Conservation (phyloP, 768 basidiomycete genomes). For the Suillus weaverae region DNA sequence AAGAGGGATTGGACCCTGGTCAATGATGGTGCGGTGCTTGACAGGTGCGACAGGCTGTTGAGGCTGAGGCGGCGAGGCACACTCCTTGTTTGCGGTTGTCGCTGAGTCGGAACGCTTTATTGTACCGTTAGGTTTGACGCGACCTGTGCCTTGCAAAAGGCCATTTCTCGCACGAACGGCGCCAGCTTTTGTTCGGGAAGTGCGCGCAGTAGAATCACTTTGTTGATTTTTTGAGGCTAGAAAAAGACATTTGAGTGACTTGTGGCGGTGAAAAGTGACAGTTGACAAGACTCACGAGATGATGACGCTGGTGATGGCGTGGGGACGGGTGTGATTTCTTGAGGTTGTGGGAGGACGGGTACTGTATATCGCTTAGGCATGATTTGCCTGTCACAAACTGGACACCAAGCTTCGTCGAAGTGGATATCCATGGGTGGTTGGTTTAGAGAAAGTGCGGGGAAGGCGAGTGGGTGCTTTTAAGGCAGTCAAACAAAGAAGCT, state of each 20-base stretch:
- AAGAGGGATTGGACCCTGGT: constrained; percentile 76
- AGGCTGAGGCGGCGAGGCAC: constrained; percentile 16
- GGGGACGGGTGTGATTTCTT: constrained; percentile 24
- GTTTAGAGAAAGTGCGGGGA: constrained; percentile 10
- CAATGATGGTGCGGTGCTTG: constrained; percentile 69
- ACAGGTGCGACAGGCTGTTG: constrained; percentile 32
- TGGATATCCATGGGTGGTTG: constrained; percentile 30
- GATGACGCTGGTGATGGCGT: constrained; percentile 40
- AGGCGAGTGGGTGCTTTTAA: constrained; percentile 12
- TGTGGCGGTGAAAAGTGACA: background rate
- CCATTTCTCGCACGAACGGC: constrained; percentile 42
- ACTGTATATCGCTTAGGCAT: constrained; percentile 72
- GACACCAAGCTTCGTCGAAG: constrained; percentile 79
- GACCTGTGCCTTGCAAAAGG: constrained; percentile 66
- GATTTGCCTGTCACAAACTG: constrained; percentile 75
- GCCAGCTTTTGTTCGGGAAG: constrained; percentile 36
- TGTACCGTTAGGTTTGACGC: constrained; percentile 58
- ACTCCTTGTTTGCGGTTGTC: constrained; percentile 15
- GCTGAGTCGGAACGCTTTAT: constrained; percentile 41
- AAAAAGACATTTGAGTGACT: constrained; percentile 6
- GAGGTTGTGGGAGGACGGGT: constrained; percentile 34
- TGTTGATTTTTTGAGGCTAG: constrained; percentile 31
- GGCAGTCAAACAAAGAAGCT: constrained; percentile 1
- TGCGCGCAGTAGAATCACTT: constrained; percentile 24
- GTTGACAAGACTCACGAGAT: constrained; percentile 35